Conservation (phyloP, 805 yeast species). For the Pichia cabralensis region DNA sequence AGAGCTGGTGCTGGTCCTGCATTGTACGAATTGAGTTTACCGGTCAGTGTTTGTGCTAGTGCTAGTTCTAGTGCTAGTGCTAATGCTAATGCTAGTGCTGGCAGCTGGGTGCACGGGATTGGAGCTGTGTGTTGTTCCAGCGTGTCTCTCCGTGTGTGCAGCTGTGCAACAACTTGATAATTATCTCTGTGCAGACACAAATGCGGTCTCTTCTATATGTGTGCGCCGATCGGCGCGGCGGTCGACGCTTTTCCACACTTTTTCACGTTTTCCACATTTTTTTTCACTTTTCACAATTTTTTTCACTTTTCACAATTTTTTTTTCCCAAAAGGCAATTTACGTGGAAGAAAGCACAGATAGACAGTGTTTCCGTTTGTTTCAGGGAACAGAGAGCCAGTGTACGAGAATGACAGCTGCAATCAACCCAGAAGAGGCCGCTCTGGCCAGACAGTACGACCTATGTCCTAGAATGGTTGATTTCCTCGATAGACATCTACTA, state of each 20-base stretch:
- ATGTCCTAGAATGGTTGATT: slow-evolving; percentile 43
- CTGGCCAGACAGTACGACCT: slow-evolving; percentile 43
- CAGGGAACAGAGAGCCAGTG: no score
- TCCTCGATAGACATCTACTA: slow-evolving; percentile 51
- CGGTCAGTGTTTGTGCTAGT: not conserved
- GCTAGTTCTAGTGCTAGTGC: not conserved
- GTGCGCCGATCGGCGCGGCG: not conserved
- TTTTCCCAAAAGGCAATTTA: no score
- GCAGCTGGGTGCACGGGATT: not conserved
- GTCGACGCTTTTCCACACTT: no score
- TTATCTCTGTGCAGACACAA: no score
- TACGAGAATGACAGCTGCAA: no score
- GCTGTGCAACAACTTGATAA: no score
- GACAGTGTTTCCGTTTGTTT: no score
- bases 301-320: not conserved
- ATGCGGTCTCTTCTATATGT: no score
- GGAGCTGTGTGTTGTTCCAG: not conserved
- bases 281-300: not conserved
- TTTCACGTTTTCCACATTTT: not conserved
- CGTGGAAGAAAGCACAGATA: no score
- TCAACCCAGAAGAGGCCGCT: slow-evolving; percentile 20
- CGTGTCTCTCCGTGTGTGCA: not conserved
- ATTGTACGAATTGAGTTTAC: no score
- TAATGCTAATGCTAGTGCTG: slow-evolving; percentile 1
- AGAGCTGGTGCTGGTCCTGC: not conserved